Evolutionary conservation across 2,329 filamentous ascomycete genomes (phyloP).

Genomic region (Ascochyta koolunga): DNA sequence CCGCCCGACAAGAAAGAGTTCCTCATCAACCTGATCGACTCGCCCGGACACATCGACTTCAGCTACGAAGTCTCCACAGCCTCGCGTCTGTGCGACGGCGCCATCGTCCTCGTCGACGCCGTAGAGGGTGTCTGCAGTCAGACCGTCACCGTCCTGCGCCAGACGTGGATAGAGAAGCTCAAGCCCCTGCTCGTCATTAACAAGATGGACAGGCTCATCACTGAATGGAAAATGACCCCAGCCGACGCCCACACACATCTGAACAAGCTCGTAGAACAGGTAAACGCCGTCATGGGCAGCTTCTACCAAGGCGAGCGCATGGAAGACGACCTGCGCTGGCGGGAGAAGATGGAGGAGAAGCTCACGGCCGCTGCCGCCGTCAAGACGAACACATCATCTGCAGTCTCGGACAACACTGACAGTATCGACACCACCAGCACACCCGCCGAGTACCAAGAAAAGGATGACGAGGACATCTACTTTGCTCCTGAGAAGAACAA

Average conservation of each 20-base stretch:
- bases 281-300: constrained; percentile 95
- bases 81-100: constrained; percentile 91
- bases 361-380: constrained; percentile 73
- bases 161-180: constrained; percentile 94
- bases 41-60: constrained; percentile 97
- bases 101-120: constrained; percentile 91
- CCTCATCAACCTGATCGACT: constrained; percentile 96
- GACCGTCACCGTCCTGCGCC: constrained; percentile 93
- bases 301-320: constrained; percentile 98
- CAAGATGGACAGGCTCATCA: constrained; percentile 95
- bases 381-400: constrained; percentile 61
- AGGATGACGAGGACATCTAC: constrained; percentile 95
- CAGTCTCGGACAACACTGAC: constrained; percentile 61
- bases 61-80: constrained; percentile 97
- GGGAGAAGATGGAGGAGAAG: constrained; percentile 87
- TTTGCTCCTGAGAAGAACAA: constrained; percentile 99
- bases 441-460: constrained; percentile 76
- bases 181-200: constrained; percentile 96
- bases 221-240: constrained; percentile 92
- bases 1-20: constrained; percentile 81
- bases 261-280: constrained; percentile 87
- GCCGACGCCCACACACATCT: constrained; percentile 88
- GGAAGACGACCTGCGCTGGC: constrained; percentile 97
- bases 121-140: constrained; percentile 98
- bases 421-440: constrained; percentile 55